Conservation (phyloP, 257 asterid genomes). For the Gynochthodes officinalis region DNA sequence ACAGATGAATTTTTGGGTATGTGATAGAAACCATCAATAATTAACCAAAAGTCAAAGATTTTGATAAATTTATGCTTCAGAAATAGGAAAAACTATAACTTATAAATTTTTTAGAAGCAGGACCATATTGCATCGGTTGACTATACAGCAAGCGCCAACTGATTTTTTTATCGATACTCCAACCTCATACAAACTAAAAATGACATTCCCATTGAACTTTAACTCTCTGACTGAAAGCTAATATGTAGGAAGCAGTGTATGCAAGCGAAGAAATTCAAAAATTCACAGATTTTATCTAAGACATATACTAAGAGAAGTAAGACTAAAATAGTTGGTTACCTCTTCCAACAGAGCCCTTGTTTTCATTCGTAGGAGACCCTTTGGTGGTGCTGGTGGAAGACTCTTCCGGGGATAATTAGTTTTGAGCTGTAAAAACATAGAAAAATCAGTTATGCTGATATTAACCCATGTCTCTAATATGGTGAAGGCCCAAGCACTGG, state of each 20-base stretch:
- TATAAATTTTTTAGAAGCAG: not conserved
- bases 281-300: not conserved
- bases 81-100: not conserved
- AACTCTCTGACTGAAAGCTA: constrained; percentile 8
- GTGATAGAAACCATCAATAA: not conserved
- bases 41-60: not conserved
- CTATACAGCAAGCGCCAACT: not conserved
- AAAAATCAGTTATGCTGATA: not conserved
- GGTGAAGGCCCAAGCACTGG: not conserved
- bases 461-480: not conserved
- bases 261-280: not conserved
- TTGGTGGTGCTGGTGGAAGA: constrained; percentile 86
- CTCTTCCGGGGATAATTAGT: constrained; percentile 65
- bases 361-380: constrained; percentile 78
- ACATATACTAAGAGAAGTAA: constrained; percentile 3
- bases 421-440: constrained; percentile 58
- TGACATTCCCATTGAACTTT: not conserved
- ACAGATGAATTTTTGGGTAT: not conserved
- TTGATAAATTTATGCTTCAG: not conserved
- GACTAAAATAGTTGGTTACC: constrained; percentile 40
- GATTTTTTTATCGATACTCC: not conserved
- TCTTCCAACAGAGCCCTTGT: constrained; percentile 88
- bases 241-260: not conserved
- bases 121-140: not conserved
- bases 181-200: not conserved